These are phyloP conservation scores for Hirsutella rhossiliensis DNA, from an alignment of 2,329 filamentous ascomycete genomes.

Conservation along the genomic window DNA sequence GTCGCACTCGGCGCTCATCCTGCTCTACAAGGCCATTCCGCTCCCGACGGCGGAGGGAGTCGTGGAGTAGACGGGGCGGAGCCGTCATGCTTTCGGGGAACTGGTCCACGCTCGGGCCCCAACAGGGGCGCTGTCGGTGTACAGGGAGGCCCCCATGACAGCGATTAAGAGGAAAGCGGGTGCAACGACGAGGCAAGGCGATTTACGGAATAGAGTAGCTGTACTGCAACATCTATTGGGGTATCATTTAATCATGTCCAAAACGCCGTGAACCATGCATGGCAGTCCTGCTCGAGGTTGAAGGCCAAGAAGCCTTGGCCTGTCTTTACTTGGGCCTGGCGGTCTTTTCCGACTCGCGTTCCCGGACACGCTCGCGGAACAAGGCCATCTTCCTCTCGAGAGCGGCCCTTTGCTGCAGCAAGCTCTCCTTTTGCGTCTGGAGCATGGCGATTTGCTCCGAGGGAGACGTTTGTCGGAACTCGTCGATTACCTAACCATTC, in stretches of 20 bases:
- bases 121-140: not conserved
- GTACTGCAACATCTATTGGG: not conserved
- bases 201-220: not conserved
- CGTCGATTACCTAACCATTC: constrained; percentile 17
- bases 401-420: constrained; percentile 24
- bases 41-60: constrained; percentile 45
- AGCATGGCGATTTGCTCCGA: constrained; percentile 33
- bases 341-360: constrained; percentile 19
- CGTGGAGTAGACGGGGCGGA: constrained; percentile 10
- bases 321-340: not conserved
- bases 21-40: constrained; percentile 65
- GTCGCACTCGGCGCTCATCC: constrained; percentile 69
- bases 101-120: no score
- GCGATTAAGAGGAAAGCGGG: not conserved
- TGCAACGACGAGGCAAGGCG: not conserved
- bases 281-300: no score
- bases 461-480: constrained; percentile 25
- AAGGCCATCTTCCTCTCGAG: constrained; percentile 30
- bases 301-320: no score
- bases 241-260: not conserved
- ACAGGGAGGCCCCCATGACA: not conserved
- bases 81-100: not conserved
- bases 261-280: not conserved
- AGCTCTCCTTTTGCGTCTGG: constrained; percentile 25
- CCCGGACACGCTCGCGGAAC: constrained; percentile 25